phyloP scores from a whole-genome alignment of 1,139 yeast genomes.

The Wickerhamiella pararugosa region DNA sequence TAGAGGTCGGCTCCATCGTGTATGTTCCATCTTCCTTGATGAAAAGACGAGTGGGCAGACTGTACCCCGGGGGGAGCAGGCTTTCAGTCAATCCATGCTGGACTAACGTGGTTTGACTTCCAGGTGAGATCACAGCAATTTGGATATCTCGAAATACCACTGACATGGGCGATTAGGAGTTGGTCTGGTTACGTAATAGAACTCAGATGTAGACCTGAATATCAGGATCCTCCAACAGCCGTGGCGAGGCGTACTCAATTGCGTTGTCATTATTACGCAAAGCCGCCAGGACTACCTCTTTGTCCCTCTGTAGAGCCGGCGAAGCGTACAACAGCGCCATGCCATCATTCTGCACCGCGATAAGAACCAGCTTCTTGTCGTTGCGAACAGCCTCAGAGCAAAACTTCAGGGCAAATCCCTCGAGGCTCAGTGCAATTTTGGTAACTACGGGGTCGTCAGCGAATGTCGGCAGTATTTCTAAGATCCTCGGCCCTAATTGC shows the following conservation, averaged over 20 bases:
- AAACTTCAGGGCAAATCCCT: too few relatives aligned
- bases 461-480: too few relatives aligned
- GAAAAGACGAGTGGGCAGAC: slow-evolving; percentile 64
- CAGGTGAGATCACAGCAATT: slow-evolving; percentile 55
- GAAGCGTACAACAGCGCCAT: neutral
- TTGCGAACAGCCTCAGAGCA: too few relatives aligned
- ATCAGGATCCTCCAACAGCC: too few relatives aligned
- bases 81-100: slow-evolving; percentile 74
- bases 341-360: neutral
- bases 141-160: slow-evolving; percentile 49
- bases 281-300: neutral
- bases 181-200: too few relatives aligned
- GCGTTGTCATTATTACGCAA: neutral
- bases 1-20: slow-evolving; percentile 26
- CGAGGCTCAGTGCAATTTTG: too few relatives aligned
- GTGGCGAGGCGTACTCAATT: neutral
- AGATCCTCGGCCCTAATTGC: too few relatives aligned
- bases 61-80: slow-evolving; percentile 58
- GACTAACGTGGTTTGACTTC: slow-evolving; percentile 60
- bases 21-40: slow-evolving; percentile 29
- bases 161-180: slow-evolving; percentile 23
- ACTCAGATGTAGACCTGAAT: too few relatives aligned
- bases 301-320: neutral
- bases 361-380: neutral
- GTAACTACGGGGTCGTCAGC: too few relatives aligned